Percentiles rank a stretch among this genome's conserved stretches.
Conservation (phyloP, 305 asterid genomes). For the Euphrasia arctica region DNA sequence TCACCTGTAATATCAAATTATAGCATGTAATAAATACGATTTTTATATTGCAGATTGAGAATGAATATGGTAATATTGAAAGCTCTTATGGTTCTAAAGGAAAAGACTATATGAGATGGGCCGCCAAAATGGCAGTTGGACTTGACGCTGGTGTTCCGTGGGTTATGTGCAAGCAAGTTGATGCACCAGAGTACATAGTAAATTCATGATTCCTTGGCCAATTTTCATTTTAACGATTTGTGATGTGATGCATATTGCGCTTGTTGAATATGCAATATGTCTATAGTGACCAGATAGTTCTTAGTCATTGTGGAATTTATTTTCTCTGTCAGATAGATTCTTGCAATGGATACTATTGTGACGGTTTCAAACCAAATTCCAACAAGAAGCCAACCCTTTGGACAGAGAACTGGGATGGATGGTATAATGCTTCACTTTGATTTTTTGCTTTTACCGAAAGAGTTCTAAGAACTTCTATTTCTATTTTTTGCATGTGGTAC, state of each 20-base stretch:
- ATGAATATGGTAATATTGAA: conserved; percentile 91
- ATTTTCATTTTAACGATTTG: conserved; percentile 19
- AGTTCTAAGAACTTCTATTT: background rate
- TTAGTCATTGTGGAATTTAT: conserved; percentile 19
- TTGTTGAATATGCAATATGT: conserved; percentile 18
- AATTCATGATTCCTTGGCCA: conserved; percentile 30
- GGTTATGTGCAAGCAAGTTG: conserved; percentile 96
- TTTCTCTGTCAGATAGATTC: conserved; percentile 68
- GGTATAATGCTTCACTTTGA: conserved; percentile 46
- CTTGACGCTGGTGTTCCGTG: conserved; percentile 96
- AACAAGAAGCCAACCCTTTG: conserved; percentile 67
- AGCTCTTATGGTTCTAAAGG: conserved; percentile 67
- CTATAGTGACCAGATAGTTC: conserved; percentile 19
- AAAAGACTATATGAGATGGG: conserved; percentile 79
- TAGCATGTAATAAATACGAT: conserved; percentile 11
- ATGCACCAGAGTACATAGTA: conserved; percentile 93
- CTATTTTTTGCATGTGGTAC: conserved; percentile 2
- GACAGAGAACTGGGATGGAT: conserved; percentile 99
- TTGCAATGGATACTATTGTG: conserved; percentile 94
- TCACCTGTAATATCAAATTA: conserved; percentile 14
- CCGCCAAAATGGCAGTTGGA: conserved; percentile 89
- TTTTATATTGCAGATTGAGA: conserved; percentile 64
- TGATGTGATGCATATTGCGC: conserved; percentile 14
- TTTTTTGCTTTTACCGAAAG: conserved; percentile 10
- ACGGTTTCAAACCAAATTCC: conserved; percentile 84